Evolutionary conservation across 176 grass and related monocot species (phyloP).

Genomic region (Triticum timopheevii): DNA sequence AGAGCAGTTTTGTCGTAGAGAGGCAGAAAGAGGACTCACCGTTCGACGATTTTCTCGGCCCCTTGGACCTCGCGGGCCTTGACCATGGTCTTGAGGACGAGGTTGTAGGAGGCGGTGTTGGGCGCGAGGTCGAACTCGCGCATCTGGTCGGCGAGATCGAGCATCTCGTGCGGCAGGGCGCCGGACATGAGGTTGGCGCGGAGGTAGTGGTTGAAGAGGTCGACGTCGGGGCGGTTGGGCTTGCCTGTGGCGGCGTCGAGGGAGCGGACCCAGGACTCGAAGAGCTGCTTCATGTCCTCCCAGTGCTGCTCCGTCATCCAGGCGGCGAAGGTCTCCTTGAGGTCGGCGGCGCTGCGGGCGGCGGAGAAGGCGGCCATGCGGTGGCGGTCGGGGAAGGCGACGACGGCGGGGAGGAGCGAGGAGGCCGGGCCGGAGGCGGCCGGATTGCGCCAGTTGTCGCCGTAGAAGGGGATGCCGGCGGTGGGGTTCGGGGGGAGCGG

Average conservation of each 20-base stretch:
- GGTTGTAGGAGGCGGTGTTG: constrained; percentile 82
- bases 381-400: not conserved
- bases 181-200: constrained; percentile 67
- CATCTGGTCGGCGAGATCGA: constrained; percentile 86
- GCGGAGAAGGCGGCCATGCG: constrained; percentile 43
- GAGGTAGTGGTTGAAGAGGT: constrained; percentile 94
- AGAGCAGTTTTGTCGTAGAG: not conserved
- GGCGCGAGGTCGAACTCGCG: constrained; percentile 69
- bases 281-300: constrained; percentile 64
- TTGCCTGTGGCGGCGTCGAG: constrained; percentile 67
- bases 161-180: constrained; percentile 50
- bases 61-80: constrained; percentile 5
- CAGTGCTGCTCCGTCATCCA: constrained; percentile 74
- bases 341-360: constrained; percentile 39
- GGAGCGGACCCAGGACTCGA: constrained; percentile 80
- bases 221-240: constrained; percentile 83
- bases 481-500: constrained; percentile 84
- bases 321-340: constrained; percentile 68
- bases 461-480: constrained; percentile 81
- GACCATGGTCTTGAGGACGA: constrained; percentile 76
- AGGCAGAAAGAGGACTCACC: constrained; percentile 13
- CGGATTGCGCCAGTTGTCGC: constrained; percentile 85
- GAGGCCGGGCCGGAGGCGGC: constrained; percentile 22
- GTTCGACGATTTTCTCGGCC: constrained; percentile 42
- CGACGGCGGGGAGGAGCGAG: constrained; percentile 52